These are phyloP conservation scores for Basipetospora chlamydospora DNA, from an alignment of 2,329 filamentous ascomycete genomes.

Conservation along the genomic window DNA sequence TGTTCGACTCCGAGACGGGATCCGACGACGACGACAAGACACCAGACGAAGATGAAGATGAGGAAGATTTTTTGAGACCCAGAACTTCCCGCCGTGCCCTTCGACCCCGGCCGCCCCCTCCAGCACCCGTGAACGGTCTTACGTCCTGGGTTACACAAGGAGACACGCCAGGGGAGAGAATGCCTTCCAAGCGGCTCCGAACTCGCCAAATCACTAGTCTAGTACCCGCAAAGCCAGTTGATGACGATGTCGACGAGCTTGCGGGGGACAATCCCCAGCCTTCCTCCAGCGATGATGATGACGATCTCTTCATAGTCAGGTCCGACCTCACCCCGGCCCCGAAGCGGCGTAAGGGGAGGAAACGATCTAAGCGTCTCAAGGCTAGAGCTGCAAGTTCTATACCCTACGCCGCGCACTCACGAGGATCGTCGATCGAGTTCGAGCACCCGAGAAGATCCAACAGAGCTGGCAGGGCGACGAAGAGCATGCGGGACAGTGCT, in stretches of 20 bases:
- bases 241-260: slow-evolving; percentile 17
- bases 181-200: no score
- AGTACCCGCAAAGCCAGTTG: slow-evolving; percentile 1
- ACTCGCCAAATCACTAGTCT: slow-evolving; percentile 12
- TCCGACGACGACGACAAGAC: slow-evolving; percentile 8
- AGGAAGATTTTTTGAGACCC: slow-evolving; percentile 3
- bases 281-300: slow-evolving; percentile 18
- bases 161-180: no score
- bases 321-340: slow-evolving; percentile 18
- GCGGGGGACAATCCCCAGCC: slow-evolving; percentile 13
- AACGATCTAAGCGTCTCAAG: background rate
- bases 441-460: slow-evolving; percentile 34
- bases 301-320: slow-evolving; percentile 19
- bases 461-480: slow-evolving; percentile 27
- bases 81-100: slow-evolving; percentile 5
- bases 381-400: slow-evolving; percentile 7
- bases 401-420: slow-evolving; percentile 10
- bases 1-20: background rate
- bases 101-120: background rate
- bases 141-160: no score
- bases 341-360: background rate
- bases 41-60: background rate
- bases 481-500: slow-evolving; percentile 34
- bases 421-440: slow-evolving; percentile 36
- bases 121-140: no score